Evolutionary conservation across 78 protist genomes (phyloP), one percentile per base, ranked within the genome.

Genomic region (Diacronema lutheri): DNA sequence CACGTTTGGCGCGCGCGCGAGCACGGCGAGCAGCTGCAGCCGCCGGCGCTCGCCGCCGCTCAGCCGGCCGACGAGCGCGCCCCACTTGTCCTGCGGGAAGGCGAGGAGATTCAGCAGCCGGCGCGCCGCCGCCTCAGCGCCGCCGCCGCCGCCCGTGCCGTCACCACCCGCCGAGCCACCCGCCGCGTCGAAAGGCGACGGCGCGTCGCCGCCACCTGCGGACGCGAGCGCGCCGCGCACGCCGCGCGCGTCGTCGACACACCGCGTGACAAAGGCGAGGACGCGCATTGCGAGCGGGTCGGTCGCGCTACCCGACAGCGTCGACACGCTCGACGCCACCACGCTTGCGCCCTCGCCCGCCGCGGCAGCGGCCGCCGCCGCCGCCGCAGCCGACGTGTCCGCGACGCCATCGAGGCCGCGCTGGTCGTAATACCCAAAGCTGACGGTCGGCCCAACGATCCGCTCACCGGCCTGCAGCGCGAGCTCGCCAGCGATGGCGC

Each of bases 1-100:
- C 6, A 81, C 7, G 55, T 81, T 81, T 3, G 86, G 86, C 77
- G 21, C 10, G 13, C 3, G 23, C 29, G 86, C 86, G 37, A 81
- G 55, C 13, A 81, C 74, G 26, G 4, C 14, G 10, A 81, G 86
- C 65, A 81, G 73, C 57, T 81, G 86, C 40, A 60, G 84, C 60
- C 84, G 84, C 46, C 84, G 84, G 23, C 84, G 84, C 66, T 79
- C 84, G 6, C 84, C 84, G 68, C 84, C 84, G 7, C 33, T 20
- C n/a, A 79, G 46, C 40, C 16, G 25, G 37, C n/a, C 62, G 31
- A 79, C 68, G 21, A 29, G 66, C 0, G 7, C 7, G 29, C 7
- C 12, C 84, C 73, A 56, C 40, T 64, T 65, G 7, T 0, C 4
- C 33, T 1, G 23, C 44, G 41, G n/a, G 77, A n/a, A 71, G 26